Evolutionary conservation across 2,329 filamentous ascomycete genomes (phyloP).

Genomic region (Aspergillus ibericus): DNA sequence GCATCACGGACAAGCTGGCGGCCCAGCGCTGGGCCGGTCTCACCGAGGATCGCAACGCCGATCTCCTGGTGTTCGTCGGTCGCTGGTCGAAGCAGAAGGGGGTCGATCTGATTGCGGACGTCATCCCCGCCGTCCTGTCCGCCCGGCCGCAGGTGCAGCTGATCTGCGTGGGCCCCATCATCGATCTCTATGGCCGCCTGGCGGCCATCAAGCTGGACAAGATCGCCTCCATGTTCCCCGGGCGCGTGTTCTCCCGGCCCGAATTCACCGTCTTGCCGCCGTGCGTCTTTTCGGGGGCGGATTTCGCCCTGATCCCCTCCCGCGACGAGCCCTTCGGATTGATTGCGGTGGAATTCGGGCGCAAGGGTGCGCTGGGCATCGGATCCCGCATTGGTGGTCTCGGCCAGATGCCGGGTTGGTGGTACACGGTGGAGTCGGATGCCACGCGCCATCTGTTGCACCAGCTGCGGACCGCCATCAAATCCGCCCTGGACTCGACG

Average conservation of each 20-base stretch:
- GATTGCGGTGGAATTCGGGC: slow-evolving; percentile 67
- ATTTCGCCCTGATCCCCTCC: slow-evolving; percentile 67
- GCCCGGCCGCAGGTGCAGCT: slow-evolving; percentile 60
- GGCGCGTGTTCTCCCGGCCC: slow-evolving; percentile 65
- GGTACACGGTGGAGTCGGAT: slow-evolving; percentile 66
- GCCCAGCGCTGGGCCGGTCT: slow-evolving; percentile 70
- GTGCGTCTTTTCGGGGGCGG: slow-evolving; percentile 65
- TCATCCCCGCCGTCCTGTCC: slow-evolving; percentile 64
- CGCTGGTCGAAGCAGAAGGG: slow-evolving; percentile 69
- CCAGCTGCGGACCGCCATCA: slow-evolving; percentile 64
- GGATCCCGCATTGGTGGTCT: slow-evolving; percentile 65
- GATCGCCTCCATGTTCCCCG: slow-evolving; percentile 65
- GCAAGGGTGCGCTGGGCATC: slow-evolving; percentile 66
- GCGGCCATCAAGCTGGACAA: slow-evolving; percentile 63
- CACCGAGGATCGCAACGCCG: slow-evolving; percentile 59
- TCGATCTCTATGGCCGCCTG: slow-evolving; percentile 67
- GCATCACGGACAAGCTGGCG: slow-evolving; percentile 56
- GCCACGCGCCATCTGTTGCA: slow-evolving; percentile 62
- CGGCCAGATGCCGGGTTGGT: slow-evolving; percentile 70
- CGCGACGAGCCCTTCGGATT: slow-evolving; percentile 68
- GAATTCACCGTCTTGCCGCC: slow-evolving; percentile 65
- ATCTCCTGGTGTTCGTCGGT: slow-evolving; percentile 67
- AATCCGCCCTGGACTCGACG: slow-evolving; percentile 58
- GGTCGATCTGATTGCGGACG: slow-evolving; percentile 66
- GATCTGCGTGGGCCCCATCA: slow-evolving; percentile 63